These are phyloP conservation scores for Penicillium glabrum DNA, from an alignment of 2,329 filamentous ascomycete genomes.

Conservation along the genomic window DNA sequence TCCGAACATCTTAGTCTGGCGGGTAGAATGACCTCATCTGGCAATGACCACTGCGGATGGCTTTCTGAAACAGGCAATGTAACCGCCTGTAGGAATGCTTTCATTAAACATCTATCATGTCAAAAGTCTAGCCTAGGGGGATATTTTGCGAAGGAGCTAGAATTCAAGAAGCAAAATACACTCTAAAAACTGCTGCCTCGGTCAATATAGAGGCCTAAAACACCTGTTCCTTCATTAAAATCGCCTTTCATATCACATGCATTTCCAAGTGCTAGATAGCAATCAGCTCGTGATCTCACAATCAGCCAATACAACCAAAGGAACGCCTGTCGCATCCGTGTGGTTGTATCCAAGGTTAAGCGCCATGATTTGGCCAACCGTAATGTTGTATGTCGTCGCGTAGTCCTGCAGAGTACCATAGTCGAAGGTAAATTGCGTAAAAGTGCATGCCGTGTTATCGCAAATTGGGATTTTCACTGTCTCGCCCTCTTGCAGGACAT, in stretches of 20 bases:
- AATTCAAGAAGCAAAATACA: too few relatives aligned
- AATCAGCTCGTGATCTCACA: background rate
- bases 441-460: background rate
- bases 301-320: background rate
- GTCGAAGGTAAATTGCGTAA: background rate
- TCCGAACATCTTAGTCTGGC: background rate
- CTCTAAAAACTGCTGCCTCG: too few relatives aligned
- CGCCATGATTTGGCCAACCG: background rate
- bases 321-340: background rate
- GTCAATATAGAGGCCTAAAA: too few relatives aligned
- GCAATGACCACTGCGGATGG: conserved; percentile 4
- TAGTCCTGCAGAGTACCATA: background rate
- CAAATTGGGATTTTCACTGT: background rate
- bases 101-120: too few relatives aligned
- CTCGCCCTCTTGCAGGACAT: background rate
- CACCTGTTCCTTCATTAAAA: too few relatives aligned
- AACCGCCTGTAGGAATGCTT: background rate
- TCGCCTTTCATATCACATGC: too few relatives aligned
- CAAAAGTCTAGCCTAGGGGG: too few relatives aligned
- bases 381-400: background rate
- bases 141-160: too few relatives aligned
- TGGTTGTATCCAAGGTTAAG: background rate
- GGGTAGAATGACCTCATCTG: conserved; percentile 9
- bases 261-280: background rate
- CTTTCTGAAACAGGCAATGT: background rate